Base-by-base conservation (phyloP, 1,284 basidiomycete genomes). In the Papiliotrema terrestris region DNA sequence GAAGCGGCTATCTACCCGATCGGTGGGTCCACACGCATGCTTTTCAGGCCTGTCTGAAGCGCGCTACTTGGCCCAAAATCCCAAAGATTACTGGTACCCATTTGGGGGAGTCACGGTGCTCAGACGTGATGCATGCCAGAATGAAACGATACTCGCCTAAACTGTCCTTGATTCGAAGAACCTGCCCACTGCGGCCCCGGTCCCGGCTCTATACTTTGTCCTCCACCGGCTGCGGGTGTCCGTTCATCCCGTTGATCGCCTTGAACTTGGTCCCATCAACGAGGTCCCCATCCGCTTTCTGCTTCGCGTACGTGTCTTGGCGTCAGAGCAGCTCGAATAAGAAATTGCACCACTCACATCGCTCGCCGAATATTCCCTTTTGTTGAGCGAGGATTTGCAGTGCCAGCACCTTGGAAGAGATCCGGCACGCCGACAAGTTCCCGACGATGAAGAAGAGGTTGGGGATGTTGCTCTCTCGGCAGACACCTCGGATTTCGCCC, bases 321-420 rank as follows among this genome's bases (percentile, higher is more conserved):
- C 36, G n/a, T 25, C 23, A 36, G 45, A 17, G 9, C 3, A 2
- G 23, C 22, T 3, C 14, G 11, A 3, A 14, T 15, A 11, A 38
- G 20, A 43, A 22, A 50, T 36, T 19, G 26, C 14, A 8, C 14
- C n/a, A 56, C 62, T 58, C 42, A 65, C 62, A 83, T 52, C 81
- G 73, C 50, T 75, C 72, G 8, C 80, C 80, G 58, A 82, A 81
- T 8, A 81, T 56, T 1, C 80, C 80, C 59, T 83, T 81, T 62
- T 83, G 80, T 57, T 83, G 81, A 4, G 82, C 83, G 62, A 85
- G 82, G 66, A 86, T 84, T 69, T 83, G 83, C n/a, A 86, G 72
- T 0, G 84, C 83, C 22, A 86, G 59, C 57, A 83, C 81, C 57
- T 81, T 83, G 2, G 83, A 82, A 62, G 83, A 78, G 71, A 83